Conservation (phyloP, 805 yeast genomes). For the Wickerhamomyces ciferrii region DNA sequence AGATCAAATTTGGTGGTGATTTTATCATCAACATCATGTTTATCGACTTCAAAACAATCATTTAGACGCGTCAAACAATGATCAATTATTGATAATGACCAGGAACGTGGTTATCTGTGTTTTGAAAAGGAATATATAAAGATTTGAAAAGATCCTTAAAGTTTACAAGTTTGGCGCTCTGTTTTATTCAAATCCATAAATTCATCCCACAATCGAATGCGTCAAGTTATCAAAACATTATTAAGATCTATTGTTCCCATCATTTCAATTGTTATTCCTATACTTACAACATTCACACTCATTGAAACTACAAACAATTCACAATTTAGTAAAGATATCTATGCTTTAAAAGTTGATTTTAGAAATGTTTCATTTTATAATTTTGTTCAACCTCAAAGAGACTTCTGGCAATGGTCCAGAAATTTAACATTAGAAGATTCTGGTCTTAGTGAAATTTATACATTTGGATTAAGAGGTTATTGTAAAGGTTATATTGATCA, state of each 20-base stretch:
- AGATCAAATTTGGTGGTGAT: no score
- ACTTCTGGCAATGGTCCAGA: background rate
- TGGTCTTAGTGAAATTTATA: constrained; percentile 37
- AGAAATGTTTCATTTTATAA: background rate
- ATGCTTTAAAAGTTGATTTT: background rate
- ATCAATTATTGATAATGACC: no score
- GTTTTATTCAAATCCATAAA: no score
- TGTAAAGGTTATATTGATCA: constrained; percentile 33
- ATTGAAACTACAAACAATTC: background rate
- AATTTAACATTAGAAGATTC: constrained; percentile 10
- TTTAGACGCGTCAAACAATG: no score
- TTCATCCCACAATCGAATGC: no score
- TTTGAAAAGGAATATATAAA: no score
- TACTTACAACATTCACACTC: background rate
- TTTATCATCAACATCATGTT: no score
- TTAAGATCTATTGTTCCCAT: background rate
- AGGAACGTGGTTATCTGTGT: no score
- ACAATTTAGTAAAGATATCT: background rate
- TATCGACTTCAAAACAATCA: no score
- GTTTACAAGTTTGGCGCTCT: no score
- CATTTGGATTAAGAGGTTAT: constrained; percentile 55
- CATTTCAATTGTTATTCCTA: background rate
- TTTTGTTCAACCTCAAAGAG: background rate
- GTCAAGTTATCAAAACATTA: background rate
- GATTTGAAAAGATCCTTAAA: no score